phyloP scores from a whole-genome alignment of 108 stramenopile genomes.

The Nitzschia palea region DNA sequence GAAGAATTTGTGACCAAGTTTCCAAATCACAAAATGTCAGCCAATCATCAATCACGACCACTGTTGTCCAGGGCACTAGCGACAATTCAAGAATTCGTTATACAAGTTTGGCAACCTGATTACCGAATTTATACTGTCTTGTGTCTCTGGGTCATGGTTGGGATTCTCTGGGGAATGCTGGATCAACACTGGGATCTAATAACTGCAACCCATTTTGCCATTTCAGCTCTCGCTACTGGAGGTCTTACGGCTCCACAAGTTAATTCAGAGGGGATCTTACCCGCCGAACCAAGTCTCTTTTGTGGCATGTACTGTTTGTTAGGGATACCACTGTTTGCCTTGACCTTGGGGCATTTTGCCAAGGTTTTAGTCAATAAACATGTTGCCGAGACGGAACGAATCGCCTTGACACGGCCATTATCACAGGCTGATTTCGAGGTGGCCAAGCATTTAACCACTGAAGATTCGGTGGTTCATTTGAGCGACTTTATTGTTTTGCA shows the following conservation, averaged over 20 bases:
- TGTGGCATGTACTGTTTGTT: conserved; percentile 68
- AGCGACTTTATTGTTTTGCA: conserved; percentile 70
- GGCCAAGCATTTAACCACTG: conserved; percentile 40
- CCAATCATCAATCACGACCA: neutral
- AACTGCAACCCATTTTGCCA: conserved; percentile 71
- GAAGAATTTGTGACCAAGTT: conserved; percentile 43
- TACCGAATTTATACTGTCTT: conserved; percentile 59
- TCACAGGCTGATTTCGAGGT: conserved; percentile 50
- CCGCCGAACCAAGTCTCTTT: conserved; percentile 53
- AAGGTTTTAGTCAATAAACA: conserved; percentile 52
- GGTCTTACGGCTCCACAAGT: conserved; percentile 68
- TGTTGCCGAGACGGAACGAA: conserved; percentile 49
- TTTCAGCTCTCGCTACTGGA: conserved; percentile 70
- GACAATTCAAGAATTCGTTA: neutral
- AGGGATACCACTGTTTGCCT: conserved; percentile 64
- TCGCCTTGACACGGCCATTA: conserved; percentile 44
- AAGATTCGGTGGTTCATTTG: conserved; percentile 33
- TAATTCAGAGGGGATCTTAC: conserved; percentile 52
- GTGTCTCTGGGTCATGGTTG: conserved; percentile 43
- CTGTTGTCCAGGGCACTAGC: neutral
- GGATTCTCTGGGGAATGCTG: conserved; percentile 53
- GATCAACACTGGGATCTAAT: conserved; percentile 60
- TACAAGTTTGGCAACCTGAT: conserved; percentile 16
- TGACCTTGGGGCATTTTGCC: conserved; percentile 68
- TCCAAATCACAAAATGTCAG: conserved; percentile 21